Evolutionary conservation across 257 asterid genomes (phyloP).

Genomic region (Eucommia ulmoides): DNA sequence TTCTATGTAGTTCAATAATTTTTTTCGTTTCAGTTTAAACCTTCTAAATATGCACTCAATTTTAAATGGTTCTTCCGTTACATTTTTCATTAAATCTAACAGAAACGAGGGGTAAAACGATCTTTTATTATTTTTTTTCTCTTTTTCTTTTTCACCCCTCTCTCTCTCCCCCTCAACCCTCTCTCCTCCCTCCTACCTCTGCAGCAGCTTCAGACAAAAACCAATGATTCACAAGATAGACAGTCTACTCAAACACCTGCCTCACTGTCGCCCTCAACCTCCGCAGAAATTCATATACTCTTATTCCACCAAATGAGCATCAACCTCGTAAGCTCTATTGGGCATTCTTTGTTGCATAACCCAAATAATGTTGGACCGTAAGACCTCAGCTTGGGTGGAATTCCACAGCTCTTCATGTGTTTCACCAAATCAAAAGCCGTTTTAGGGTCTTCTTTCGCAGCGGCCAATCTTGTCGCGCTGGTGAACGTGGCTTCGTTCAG

Average conservation of each 20-base stretch:
- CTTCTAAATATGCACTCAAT: too few relatives aligned
- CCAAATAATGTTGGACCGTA: constrained; percentile 86
- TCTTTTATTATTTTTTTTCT: too few relatives aligned
- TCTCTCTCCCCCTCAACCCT: constrained; percentile 55
- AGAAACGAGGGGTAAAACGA: too few relatives aligned
- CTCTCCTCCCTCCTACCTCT: constrained; percentile 49
- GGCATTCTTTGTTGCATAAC: constrained; percentile 56
- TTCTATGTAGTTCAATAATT: too few relatives aligned
- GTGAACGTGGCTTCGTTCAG: constrained; percentile 93
- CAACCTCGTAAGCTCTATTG: constrained; percentile 73
- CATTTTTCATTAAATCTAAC: too few relatives aligned
- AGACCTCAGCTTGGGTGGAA: constrained; percentile 71
- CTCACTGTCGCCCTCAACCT: constrained; percentile 74
- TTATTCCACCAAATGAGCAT: constrained; percentile 62
- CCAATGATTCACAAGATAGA: constrained; percentile 51
- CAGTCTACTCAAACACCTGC: constrained; percentile 84
- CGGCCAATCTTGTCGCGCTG: constrained; percentile 81
- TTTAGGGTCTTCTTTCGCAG: constrained; percentile 67
- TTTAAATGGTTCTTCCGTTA: too few relatives aligned
- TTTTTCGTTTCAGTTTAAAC: too few relatives aligned
- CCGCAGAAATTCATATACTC: constrained; percentile 85
- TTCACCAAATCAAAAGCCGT: constrained; percentile 74
- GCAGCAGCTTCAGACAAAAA: constrained; percentile 51
- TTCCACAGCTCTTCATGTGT: constrained; percentile 56
- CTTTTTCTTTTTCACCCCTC: constrained; percentile 77